Evolutionary conservation across 2,329 filamentous ascomycete genomes (phyloP), one percentile per base, ranked within the genome.

Genomic region (Aureobasidium sp.): DNA sequence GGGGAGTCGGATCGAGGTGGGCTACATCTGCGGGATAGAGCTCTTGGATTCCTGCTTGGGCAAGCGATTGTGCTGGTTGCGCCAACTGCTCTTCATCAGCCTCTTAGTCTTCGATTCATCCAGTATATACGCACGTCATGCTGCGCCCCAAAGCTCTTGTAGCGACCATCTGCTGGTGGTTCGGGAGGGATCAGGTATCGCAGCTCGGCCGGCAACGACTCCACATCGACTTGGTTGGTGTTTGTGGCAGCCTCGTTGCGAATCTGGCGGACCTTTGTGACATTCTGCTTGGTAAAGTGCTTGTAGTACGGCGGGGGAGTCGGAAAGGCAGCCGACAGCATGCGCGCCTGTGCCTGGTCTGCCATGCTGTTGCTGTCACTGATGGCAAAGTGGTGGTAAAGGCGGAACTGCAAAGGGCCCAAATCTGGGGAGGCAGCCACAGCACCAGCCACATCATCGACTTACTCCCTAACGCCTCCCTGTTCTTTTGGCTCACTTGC

Each of bases 241-340:
- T 39, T 73, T 67, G 36, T 71, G 66, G 32, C 64, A 14, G 64
- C 63, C 60, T 69, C 67, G 64, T 67, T 68, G 58, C 69, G 70
- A 6, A 68, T 61, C 21, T 68, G 67, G 34, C 64, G 65, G 29
- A 89, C 75, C 51, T 84, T 84, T 14, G 83, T 76, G 58, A 90
- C 69, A 70, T 93, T 95, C 32, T 88, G 84, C 3, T 85, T 74
- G 0, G 90, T 96, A 75, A 97, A 97, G 72, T 89, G 82, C 67
- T 88, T 87, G 86, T 90, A 97, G 77, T 97, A 96, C 0, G 88
- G 86, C 30, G 94, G 94, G 30, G 94, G 94, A 58, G 88, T 85
- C 29, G 94, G 93, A 72, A 91, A 96, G 44, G 87, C 85, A 29
- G 88, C 85, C 30, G 85, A 64, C 44, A 67, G 67, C 41, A 61